These are phyloP conservation scores for Lachnellula occidentalis DNA, from an alignment of 2,329 filamentous ascomycete species.

Conservation along the genomic window DNA sequence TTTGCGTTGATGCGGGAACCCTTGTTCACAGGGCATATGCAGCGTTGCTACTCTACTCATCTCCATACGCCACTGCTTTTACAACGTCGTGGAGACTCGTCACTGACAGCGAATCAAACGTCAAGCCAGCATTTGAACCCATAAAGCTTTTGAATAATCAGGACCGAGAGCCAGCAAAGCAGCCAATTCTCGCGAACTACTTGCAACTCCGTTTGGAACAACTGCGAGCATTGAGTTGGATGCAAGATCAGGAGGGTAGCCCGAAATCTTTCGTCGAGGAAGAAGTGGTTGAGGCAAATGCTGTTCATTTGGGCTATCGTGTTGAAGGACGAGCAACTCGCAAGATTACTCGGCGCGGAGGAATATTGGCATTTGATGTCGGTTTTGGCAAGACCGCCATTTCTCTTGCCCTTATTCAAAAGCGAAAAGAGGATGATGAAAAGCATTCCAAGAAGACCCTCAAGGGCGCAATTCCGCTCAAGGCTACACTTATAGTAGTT, in stretches of 20 bases:
- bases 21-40: constrained; percentile 38
- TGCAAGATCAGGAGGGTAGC: constrained; percentile 51
- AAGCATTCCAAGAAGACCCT: not conserved
- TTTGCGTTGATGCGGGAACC: constrained; percentile 37
- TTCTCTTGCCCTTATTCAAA: constrained; percentile 50
- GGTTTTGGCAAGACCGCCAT: constrained; percentile 64
- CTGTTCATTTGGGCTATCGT: constrained; percentile 49
- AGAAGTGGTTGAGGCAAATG: constrained; percentile 50
- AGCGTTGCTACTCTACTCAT: not conserved
- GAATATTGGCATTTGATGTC: constrained; percentile 58
- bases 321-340: constrained; percentile 47
- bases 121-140: constrained; percentile 30
- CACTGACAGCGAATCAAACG: constrained; percentile 37
- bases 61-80: constrained; percentile 14
- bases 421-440: constrained; percentile 31
- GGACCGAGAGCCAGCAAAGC: constrained; percentile 2
- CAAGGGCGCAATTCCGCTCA: constrained; percentile 31
- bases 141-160: not conserved
- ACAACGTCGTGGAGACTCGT: constrained; percentile 42
- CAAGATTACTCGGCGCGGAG: constrained; percentile 44
- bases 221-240: constrained; percentile 52
- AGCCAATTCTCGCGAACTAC: constrained; percentile 29
- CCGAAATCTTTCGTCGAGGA: constrained; percentile 42
- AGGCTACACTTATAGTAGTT: constrained; percentile 56
- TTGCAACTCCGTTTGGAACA: constrained; percentile 47